Evolutionary conservation across 305 asterid genomes (phyloP).

Genomic region (Ajuga reptans): DNA sequence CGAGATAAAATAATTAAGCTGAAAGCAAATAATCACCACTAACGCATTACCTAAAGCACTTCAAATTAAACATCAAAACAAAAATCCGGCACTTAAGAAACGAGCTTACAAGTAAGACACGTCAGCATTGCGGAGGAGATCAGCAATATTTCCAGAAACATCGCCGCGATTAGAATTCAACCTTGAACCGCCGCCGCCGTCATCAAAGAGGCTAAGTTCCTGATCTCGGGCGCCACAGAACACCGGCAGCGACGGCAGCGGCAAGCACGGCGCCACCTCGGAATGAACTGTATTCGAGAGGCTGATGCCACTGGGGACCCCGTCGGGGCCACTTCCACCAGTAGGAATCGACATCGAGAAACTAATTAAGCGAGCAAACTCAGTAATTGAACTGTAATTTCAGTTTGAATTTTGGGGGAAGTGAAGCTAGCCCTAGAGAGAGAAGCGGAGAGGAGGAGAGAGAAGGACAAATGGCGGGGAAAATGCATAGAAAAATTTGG

Average conservation of each 20-base stretch:
- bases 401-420: slow-evolving; percentile 32
- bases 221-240: slow-evolving; percentile 83
- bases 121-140: slow-evolving; percentile 67
- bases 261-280: slow-evolving; percentile 79
- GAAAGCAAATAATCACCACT: neutral
- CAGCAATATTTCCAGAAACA: slow-evolving; percentile 61
- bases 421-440: slow-evolving; percentile 54
- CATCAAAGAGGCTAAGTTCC: slow-evolving; percentile 59
- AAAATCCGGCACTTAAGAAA: slow-evolving; percentile 17
- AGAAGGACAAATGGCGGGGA: slow-evolving; percentile 72
- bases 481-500: slow-evolving; percentile 34
- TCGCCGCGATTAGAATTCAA: slow-evolving; percentile 40
- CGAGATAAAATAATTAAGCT: slow-evolving; percentile 12
- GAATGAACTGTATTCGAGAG: slow-evolving; percentile 82
- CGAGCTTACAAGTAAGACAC: slow-evolving; percentile 77
- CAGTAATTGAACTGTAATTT: slow-evolving; percentile 13
- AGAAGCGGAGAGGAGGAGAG: slow-evolving; percentile 30
- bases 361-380: slow-evolving; percentile 19
- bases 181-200: slow-evolving; percentile 33
- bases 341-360: slow-evolving; percentile 41
- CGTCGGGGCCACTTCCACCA: slow-evolving; percentile 30
- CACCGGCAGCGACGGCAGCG: slow-evolving; percentile 89
- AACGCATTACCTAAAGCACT: slow-evolving; percentile 18
- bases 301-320: slow-evolving; percentile 63
- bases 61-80: slow-evolving; percentile 19